phyloP scores from a whole-genome alignment of 208 protist genomes.

The Phytomonas francai region DNA sequence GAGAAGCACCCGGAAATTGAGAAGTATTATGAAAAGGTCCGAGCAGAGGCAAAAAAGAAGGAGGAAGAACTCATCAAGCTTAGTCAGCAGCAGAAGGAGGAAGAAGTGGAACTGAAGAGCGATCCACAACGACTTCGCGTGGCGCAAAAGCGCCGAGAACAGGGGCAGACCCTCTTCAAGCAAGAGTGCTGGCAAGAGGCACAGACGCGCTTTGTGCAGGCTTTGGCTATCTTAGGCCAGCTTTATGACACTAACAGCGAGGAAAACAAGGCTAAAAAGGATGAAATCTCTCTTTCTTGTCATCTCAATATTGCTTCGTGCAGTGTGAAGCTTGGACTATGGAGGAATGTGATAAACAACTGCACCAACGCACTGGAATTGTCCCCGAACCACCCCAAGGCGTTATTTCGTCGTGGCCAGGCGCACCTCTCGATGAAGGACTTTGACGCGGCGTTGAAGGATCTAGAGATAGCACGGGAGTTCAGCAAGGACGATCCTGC shows the following conservation, averaged over 20 bases:
- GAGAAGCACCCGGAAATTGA: conserved; percentile 27
- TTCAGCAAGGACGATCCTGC: conserved; percentile 32
- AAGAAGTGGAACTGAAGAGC: conserved; percentile 41
- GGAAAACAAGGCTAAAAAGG: conserved; percentile 39
- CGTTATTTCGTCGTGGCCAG: conserved; percentile 62
- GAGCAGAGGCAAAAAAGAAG: conserved; percentile 25
- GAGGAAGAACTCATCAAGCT: conserved; percentile 43
- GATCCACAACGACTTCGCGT: conserved; percentile 67
- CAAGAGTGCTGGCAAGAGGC: conserved; percentile 61
- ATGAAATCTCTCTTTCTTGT: conserved; percentile 62
- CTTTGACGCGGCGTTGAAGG: conserved; percentile 34
- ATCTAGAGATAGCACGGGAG: conserved; percentile 36
- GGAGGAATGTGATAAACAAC: conserved; percentile 63
- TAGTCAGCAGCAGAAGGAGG: conserved; percentile 38
- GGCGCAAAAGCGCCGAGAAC: conserved; percentile 59
- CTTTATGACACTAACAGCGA: conserved; percentile 55
- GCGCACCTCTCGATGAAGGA: conserved; percentile 40
- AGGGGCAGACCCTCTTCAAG: conserved; percentile 64
- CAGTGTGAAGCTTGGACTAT: conserved; percentile 55
- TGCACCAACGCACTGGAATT: conserved; percentile 48
- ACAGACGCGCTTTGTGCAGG: conserved; percentile 67
- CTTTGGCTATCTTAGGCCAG: conserved; percentile 47
- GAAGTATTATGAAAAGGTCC: conserved; percentile 24
- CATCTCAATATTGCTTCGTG: conserved; percentile 78
- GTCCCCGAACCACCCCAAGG: conserved; percentile 43